A percentile compares a stretch with the other conserved stretches of the same genome.
phyloP scores from a whole-genome alignment of 1,139 yeast species.

The Arxiozyma heterogenica region DNA sequence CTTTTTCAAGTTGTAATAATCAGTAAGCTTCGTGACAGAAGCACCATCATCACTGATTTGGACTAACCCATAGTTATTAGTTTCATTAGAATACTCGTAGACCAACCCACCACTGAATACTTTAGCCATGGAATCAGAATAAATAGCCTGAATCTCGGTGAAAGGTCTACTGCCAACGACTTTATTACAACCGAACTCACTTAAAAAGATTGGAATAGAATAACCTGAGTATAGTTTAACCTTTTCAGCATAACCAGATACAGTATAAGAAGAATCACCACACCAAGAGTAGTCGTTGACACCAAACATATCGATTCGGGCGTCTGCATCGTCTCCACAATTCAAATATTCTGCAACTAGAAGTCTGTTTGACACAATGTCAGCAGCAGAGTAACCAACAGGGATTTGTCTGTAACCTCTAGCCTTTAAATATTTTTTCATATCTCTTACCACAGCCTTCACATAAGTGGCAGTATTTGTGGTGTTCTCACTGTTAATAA shows the following conservation, averaged over 20 bases:
- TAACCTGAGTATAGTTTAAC: slow-evolving; percentile 55
- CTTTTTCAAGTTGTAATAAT: slow-evolving; percentile 46
- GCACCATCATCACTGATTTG: slow-evolving; percentile 35
- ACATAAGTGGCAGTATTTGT: slow-evolving; percentile 79
- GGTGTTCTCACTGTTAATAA: slow-evolving; percentile 62
- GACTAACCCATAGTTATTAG: slow-evolving; percentile 58
- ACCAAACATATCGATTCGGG: slow-evolving; percentile 75
- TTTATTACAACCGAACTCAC: slow-evolving; percentile 88
- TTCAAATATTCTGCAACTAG: slow-evolving; percentile 73
- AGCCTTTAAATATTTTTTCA: slow-evolving; percentile 61
- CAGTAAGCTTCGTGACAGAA: slow-evolving; percentile 38
- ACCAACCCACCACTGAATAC: slow-evolving; percentile 77
- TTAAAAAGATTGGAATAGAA: slow-evolving; percentile 76
- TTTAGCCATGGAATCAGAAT: slow-evolving; percentile 53
- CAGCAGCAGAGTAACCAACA: slow-evolving; percentile 85
- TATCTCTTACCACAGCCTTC: slow-evolving; percentile 83
- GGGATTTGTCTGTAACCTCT: slow-evolving; percentile 66
- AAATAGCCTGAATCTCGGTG: slow-evolving; percentile 55
- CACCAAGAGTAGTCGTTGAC: slow-evolving; percentile 95
- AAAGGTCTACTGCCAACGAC: slow-evolving; percentile 45
- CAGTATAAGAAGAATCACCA: slow-evolving; percentile 56
- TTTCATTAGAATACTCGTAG: slow-evolving; percentile 67
- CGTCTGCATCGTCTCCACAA: slow-evolving; percentile 60
- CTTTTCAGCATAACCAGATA: slow-evolving; percentile 67
- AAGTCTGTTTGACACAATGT: slow-evolving; percentile 62